These are phyloP conservation scores for Didymella lethalis DNA, from an alignment of 2,329 filamentous ascomycete species.

Conservation along the genomic window DNA sequence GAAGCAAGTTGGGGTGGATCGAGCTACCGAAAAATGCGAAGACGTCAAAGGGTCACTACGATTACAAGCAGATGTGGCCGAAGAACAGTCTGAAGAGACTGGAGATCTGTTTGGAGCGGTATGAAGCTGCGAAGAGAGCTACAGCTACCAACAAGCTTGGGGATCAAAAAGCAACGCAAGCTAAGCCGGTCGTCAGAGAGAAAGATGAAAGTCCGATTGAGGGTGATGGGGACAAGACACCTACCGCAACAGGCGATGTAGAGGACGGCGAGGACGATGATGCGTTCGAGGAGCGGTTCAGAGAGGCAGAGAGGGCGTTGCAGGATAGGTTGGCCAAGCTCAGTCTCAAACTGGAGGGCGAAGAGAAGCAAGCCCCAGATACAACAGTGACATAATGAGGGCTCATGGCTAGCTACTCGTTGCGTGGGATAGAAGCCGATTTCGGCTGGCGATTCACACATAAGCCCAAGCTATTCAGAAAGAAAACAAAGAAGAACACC, in stretches of 20 bases:
- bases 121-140: conserved; percentile 14
- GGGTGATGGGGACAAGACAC: conserved; percentile 41
- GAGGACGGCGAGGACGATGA: conserved; percentile 39
- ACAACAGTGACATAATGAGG: background rate
- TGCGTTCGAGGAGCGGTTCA: conserved; percentile 39
- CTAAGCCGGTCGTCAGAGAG: background rate
- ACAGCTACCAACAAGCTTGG: background rate
- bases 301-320: conserved; percentile 39
- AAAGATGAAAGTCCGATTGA: conserved; percentile 19
- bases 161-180: background rate
- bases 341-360: conserved; percentile 30
- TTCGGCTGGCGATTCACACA: too few relatives aligned
- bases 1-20: conserved; percentile 43
- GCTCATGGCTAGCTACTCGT: too few relatives aligned
- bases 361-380: background rate
- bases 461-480: too few relatives aligned
- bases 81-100: conserved; percentile 40
- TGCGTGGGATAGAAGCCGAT: too few relatives aligned
- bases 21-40: conserved; percentile 35
- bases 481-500: too few relatives aligned
- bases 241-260: conserved; percentile 38
- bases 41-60: conserved; percentile 20
- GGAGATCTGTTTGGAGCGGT: conserved; percentile 26
- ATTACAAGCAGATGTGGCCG: conserved; percentile 34
- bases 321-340: conserved; percentile 42